Conservation (phyloP, 2,329 filamentous ascomycete species). For the Aspergillus melleus region DNA sequence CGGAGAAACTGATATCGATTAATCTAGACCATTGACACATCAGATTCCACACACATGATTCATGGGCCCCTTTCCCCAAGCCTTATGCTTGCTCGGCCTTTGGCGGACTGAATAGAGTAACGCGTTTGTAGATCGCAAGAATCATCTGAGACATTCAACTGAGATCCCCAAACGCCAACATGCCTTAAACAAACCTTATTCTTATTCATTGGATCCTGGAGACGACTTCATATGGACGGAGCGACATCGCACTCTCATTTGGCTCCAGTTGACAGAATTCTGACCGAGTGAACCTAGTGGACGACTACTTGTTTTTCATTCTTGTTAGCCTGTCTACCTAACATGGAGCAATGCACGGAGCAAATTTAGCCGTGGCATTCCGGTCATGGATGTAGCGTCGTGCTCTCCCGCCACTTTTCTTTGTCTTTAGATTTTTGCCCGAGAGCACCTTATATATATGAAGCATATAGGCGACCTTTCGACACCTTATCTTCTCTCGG, state of each 20-base stretch:
- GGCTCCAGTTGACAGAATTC: no score
- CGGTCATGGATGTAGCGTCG: no score
- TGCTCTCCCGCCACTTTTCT: no score
- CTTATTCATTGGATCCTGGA: neutral
- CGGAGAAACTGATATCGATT: neutral
- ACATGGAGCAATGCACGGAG: no score
- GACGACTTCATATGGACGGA: no score
- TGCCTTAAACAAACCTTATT: neutral
- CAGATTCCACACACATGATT: neutral
- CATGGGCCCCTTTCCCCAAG: neutral
- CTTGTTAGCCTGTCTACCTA: no score
- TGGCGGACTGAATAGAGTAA: no score
- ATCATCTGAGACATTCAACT: neutral
- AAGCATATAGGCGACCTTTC: neutral
- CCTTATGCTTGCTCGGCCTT: neutral
- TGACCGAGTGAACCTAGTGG: no score
- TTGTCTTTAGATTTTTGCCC: no score
- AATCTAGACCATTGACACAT: neutral
- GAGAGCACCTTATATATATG: neutral
- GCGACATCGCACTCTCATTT: no score
- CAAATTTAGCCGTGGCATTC: no score
- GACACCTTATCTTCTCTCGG: neutral
- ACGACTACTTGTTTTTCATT: no score
- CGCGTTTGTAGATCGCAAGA: neutral
- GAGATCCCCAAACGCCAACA: neutral